Evolutionary conservation across 2,329 filamentous ascomycete species (phyloP).

Genomic region (Sclerotinia sclerotiorum): DNA sequence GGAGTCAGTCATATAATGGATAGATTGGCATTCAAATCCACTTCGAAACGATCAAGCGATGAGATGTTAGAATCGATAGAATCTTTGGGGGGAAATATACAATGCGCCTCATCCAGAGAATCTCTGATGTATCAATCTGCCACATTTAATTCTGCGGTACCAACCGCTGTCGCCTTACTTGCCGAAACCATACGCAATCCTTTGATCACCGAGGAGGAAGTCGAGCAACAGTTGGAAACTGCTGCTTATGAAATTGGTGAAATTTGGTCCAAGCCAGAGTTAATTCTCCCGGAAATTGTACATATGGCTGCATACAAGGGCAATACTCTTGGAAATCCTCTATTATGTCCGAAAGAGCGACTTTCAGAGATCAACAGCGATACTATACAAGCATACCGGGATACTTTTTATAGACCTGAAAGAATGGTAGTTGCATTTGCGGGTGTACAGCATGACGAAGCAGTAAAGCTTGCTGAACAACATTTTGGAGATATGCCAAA

Average conservation of each 20-base stretch:
- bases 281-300: slow-evolving; percentile 91
- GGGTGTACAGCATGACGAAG: slow-evolving; percentile 78
- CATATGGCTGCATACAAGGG: slow-evolving; percentile 95
- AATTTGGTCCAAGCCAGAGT: slow-evolving; percentile 96
- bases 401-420: slow-evolving; percentile 84
- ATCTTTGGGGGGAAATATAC: slow-evolving; percentile 88
- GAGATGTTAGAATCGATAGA: slow-evolving; percentile 87
- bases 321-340: slow-evolving; percentile 91
- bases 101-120: slow-evolving; percentile 93
- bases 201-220: slow-evolving; percentile 80
- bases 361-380: slow-evolving; percentile 70
- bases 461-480: slow-evolving; percentile 74
- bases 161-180: slow-evolving; percentile 76
- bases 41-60: slow-evolving; percentile 69
- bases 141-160: slow-evolving; percentile 92
- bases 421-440: slow-evolving; percentile 94
- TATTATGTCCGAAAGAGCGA: slow-evolving; percentile 86
- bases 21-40: slow-evolving; percentile 90
- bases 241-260: slow-evolving; percentile 94
- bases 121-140: slow-evolving; percentile 98
- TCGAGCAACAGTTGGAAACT: slow-evolving; percentile 81
- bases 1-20: slow-evolving; percentile 97
- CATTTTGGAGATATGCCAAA: slow-evolving; percentile 89
- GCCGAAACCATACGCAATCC: slow-evolving; percentile 93
- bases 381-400: slow-evolving; percentile 75